Percentiles rank a stretch among this genome's conserved stretches.
Evolutionary conservation across 257 asterid genomes (phyloP).

Genomic region (Przewalskia tangutica): DNA sequence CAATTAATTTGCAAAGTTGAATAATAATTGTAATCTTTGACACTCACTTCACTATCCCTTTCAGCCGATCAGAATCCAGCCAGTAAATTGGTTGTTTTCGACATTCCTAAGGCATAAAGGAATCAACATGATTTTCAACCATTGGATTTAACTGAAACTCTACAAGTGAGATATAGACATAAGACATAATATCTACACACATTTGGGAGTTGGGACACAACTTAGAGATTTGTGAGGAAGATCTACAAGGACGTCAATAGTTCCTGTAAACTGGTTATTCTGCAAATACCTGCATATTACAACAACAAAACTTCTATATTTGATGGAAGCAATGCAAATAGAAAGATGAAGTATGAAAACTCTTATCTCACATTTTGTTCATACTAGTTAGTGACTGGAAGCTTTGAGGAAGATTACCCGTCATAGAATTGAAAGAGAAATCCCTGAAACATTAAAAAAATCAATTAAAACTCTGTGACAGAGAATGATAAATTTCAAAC

Average conservation of each 20-base stretch:
- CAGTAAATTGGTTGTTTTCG: too few relatives aligned
- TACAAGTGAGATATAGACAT: too few relatives aligned
- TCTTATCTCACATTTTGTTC: constrained; percentile 50
- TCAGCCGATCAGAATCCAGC: too few relatives aligned
- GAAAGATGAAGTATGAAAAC: not conserved
- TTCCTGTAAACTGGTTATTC: constrained; percentile 88
- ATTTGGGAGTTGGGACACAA: not conserved
- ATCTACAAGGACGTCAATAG: constrained; percentile 74
- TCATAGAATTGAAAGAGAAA: constrained; percentile 58
- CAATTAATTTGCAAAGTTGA: not conserved
- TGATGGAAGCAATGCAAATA: not conserved
- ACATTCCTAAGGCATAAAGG: too few relatives aligned
- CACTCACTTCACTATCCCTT: too few relatives aligned
- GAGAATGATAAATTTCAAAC: too few relatives aligned
- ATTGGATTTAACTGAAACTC: too few relatives aligned
- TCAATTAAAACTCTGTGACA: too few relatives aligned
- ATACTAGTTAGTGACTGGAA: constrained; percentile 44
- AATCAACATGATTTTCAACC: too few relatives aligned
- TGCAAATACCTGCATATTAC: constrained; percentile 64
- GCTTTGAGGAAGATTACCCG: constrained; percentile 78
- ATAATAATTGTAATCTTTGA: too few relatives aligned
- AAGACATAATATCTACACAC: not conserved
- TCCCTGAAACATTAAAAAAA: too few relatives aligned
- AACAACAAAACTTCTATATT: not conserved
- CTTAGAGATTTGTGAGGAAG: constrained; percentile 73